Evolutionary conservation across 768 basidiomycete genomes (phyloP).

Genomic region (Rhodotorula graminis): DNA sequence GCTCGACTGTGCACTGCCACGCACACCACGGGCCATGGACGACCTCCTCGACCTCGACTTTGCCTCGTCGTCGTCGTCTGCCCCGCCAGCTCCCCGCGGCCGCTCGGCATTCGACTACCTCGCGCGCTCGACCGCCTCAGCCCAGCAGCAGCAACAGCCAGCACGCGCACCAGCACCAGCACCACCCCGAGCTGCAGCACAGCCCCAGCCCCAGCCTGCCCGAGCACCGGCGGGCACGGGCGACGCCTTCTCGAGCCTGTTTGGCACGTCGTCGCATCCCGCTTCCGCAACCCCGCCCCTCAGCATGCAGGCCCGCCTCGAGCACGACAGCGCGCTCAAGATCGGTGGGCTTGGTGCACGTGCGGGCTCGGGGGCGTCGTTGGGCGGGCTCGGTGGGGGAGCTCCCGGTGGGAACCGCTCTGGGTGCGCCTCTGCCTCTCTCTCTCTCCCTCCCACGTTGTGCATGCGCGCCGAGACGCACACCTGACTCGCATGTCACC

Average conservation of each 20-base stretch:
- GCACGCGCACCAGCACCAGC: neutral
- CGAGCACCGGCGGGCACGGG: neutral
- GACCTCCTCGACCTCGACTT: slow-evolving; percentile 41
- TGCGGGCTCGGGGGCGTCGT: neutral
- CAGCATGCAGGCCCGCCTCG: slow-evolving; percentile 29
- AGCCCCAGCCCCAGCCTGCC: too few relatives aligned
- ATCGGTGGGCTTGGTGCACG: neutral
- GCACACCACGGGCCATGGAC: slow-evolving; percentile 36
- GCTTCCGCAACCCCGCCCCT: neutral
- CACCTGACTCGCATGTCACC: neutral
- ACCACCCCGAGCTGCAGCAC: too few relatives aligned
- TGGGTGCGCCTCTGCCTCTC: neutral
- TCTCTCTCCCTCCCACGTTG: too few relatives aligned
- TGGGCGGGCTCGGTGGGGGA: neutral
- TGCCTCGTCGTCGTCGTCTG: neutral
- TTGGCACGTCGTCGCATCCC: slow-evolving; percentile 22
- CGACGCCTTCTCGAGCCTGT: slow-evolving; percentile 34
- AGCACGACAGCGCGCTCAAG: neutral
- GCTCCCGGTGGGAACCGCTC: neutral
- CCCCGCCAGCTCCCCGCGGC: neutral
- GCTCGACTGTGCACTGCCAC: too few relatives aligned
- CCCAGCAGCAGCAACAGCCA: neutral
- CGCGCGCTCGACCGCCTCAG: slow-evolving; percentile 4
- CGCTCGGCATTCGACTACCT: slow-evolving; percentile 34
- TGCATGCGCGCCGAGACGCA: too few relatives aligned